Evolutionary conservation across 1,284 basidiomycete species (phyloP).

Genomic region (Cerioporus squamosus): DNA sequence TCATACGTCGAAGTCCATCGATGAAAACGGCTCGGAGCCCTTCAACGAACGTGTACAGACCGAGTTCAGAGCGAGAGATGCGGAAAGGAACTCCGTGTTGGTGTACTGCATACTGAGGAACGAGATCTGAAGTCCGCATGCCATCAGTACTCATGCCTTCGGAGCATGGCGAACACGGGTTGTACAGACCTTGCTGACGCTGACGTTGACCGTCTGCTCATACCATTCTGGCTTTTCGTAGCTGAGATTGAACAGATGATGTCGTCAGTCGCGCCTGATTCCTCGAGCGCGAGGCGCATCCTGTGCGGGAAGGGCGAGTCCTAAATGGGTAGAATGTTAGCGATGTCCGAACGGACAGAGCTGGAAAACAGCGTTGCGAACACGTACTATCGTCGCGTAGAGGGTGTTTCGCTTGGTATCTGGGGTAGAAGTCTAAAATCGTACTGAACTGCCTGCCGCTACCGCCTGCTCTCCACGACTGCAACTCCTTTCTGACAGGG

Average conservation of each 20-base stretch:
- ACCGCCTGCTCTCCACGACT: no score
- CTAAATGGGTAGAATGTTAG: background rate
- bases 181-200: constrained; percentile 55
- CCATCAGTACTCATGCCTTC: no score
- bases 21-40: constrained; percentile 38
- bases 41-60: constrained; percentile 47
- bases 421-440: no score
- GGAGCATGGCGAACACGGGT: background rate
- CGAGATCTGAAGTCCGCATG: no score
- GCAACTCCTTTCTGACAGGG: no score
- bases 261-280: constrained; percentile 52
- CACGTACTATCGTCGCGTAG: constrained; percentile 49
- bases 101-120: constrained; percentile 61
- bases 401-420: constrained; percentile 48
- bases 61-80: constrained; percentile 31
- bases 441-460: no score
- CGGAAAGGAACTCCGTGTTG: constrained; percentile 38
- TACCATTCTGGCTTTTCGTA: constrained; percentile 69
- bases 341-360: no score
- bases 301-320: constrained; percentile 10
- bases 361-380: no score
- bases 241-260: constrained; percentile 57
- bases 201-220: constrained; percentile 54
- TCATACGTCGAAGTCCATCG: constrained; percentile 35
- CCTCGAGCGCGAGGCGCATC: constrained; percentile 52